Base-by-base conservation (phyloP, 2,329 filamentous ascomycete species). In the Cladosporium colombiae region DNA sequence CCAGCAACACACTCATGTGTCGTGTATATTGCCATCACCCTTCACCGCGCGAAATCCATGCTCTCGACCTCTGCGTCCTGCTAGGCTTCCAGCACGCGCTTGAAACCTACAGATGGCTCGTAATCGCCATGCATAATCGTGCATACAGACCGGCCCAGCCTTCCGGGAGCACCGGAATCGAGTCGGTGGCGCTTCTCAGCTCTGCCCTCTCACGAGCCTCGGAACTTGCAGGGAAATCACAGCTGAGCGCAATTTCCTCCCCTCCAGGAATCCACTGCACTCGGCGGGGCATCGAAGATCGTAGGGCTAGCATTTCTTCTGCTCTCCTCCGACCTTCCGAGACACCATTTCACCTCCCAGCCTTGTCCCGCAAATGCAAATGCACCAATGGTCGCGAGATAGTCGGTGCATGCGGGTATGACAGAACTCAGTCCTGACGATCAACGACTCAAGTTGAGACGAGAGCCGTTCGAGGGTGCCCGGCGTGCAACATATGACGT, bases 371-470 rank as follows among this genome's bases (percentile, higher is more conserved):
- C n/a, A 46, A 7, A 44, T n/a, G 16, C n/a, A n/a, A n/a, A n/a
- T n/a, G n/a, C n/a, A n/a, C n/a, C n/a, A n/a, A n/a, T n/a, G n/a
- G n/a, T n/a, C n/a, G n/a, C n/a, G n/a, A n/a, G n/a, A n/a, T n/a
- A n/a, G n/a, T n/a, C n/a, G n/a, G n/a, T n/a, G n/a, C n/a, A n/a
- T n/a, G n/a, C 8, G 40, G 40, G n/a, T 23, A 8, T 46, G 40
- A 46, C 40, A 46, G 40, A 46, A 46, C 40, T 46, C 40, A 46
- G 40, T 35, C 31, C n/a, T 33, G 55, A 57, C 31, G 55, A 57
- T 57, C 55, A 57, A 40, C 21, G 55, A 57, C 21, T 57, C 55
- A 40, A 23, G 55, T 40, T 57, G 55, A 57, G 55, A 57, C 55
- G 21, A 27, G 16, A n/a, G 29, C 25, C 14, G 25, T 21, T n/a